Percentiles rank a stretch among this genome's conserved stretches.
phyloP scores from a whole-genome alignment of 2,329 filamentous ascomycete genomes.

The Claviceps humidiphila region DNA sequence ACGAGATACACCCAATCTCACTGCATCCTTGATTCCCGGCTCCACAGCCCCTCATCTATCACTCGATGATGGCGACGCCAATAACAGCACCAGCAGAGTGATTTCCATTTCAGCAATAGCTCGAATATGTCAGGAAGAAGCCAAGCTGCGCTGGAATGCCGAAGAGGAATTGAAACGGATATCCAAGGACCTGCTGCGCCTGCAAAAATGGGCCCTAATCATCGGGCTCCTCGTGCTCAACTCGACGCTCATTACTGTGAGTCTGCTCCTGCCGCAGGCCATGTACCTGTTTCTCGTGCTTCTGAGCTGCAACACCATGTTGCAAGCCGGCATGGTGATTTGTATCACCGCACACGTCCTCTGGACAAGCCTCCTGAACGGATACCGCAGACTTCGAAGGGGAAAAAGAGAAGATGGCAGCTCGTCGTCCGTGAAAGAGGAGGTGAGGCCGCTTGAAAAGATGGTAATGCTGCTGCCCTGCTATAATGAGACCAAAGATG shows the following conservation, averaged over 20 bases:
- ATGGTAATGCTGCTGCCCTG: conserved; percentile 34
- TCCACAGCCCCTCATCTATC: conserved; percentile 9
- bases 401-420: conserved; percentile 11
- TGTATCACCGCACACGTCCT: conserved; percentile 21
- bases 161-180: conserved; percentile 25
- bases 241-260: conserved; percentile 22
- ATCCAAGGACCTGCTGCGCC: conserved; percentile 22
- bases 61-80: conserved; percentile 14
- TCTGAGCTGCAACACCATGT: conserved; percentile 31
- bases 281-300: conserved; percentile 31
- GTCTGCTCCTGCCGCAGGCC: conserved; percentile 24
- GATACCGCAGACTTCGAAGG: conserved; percentile 9
- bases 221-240: conserved; percentile 22
- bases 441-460: conserved; percentile 18
- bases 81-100: too few species aligned
- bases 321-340: conserved; percentile 29
- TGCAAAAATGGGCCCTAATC: conserved; percentile 28
- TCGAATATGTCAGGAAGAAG: conserved; percentile 24
- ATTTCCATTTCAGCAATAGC: conserved; percentile 19
- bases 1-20: conserved; percentile 8
- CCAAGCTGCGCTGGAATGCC: conserved; percentile 26
- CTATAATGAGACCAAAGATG: conserved; percentile 34
- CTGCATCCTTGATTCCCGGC: conserved; percentile 17
- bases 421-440: conserved; percentile 11
- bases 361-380: conserved; percentile 18